A percentile compares a stretch with the other conserved stretches of the same genome.
Conservation (phyloP, 2,329 filamentous ascomycete species). For the Stachybotrys chartarum region DNA sequence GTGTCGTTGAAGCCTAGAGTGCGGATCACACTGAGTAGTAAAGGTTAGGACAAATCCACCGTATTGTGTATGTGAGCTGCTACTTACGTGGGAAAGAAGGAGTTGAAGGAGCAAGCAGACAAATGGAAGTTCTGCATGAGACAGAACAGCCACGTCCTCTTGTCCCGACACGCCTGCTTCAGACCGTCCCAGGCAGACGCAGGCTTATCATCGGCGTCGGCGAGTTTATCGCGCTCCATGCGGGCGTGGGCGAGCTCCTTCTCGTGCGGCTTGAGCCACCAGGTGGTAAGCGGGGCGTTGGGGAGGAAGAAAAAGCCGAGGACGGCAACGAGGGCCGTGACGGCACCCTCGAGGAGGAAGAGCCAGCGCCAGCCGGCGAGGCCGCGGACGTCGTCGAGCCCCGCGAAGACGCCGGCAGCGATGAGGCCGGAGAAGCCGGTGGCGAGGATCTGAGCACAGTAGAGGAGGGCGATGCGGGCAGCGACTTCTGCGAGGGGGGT, state of each 20-base stretch:
- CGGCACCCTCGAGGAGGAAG: constrained; percentile 49
- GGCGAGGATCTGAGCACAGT: constrained; percentile 57
- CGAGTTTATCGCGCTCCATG: constrained; percentile 44
- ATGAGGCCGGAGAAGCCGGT: constrained; percentile 61
- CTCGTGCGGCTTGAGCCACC: constrained; percentile 37
- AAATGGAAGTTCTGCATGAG: constrained; percentile 51
- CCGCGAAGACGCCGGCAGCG: constrained; percentile 50
- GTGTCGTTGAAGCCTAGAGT: constrained; percentile 41
- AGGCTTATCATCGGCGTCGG: constrained; percentile 27
- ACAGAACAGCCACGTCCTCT: constrained; percentile 44
- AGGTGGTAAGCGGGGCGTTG: constrained; percentile 35
- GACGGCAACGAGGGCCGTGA: constrained; percentile 20
- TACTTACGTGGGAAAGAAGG: constrained; percentile 34
- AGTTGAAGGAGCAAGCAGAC: constrained; percentile 38
- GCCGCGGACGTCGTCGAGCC: constrained; percentile 34
- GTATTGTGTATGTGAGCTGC: fast-evolving
- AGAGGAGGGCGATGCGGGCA: constrained; percentile 49
- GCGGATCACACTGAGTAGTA: constrained; percentile 29
- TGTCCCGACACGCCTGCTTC: constrained; percentile 40
- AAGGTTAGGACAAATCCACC: too few species aligned
- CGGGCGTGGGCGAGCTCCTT: constrained; percentile 38
- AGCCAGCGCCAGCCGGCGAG: constrained; percentile 52
- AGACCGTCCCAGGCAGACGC: constrained; percentile 39
- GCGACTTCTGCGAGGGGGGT: constrained; percentile 47
- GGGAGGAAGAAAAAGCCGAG: constrained; percentile 22